Base-by-base conservation (phyloP, 2,329 filamentous ascomycete genomes). In the Cadophora sp. region DNA sequence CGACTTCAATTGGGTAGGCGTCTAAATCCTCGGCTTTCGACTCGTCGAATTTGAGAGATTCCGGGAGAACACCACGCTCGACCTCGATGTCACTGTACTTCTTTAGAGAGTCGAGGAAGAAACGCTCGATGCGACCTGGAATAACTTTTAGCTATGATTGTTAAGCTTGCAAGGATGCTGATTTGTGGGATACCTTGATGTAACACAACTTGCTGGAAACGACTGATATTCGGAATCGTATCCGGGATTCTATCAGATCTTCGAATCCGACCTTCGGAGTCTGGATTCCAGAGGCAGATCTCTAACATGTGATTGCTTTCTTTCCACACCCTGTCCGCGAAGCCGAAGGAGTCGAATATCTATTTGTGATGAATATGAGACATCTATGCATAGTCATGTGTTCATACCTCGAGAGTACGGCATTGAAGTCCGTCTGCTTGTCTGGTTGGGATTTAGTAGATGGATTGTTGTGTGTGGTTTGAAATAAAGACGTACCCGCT, bases 281-380 rank as follows among this genome's bases (percentile, higher is more conserved):
- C 86, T 0, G 90, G 90, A 68, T 91, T 91, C 87, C 85, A 87
- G 65, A 87, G 63, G 55, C 81, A 77, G 66, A 90, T 87, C 80
- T 91, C 90, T n/a, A 91, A 81, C 81, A 92, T 86, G 74, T 89
- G 88, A 75, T 91, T 91, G 14, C 86, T 84, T 73, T 92, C 90
- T 59, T 88, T 88, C 85, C 87, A 88, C 1, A 84, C 85, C 4
- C 85, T 80, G 70, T 92, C 85, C 2, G 82, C 88, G 67, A 93
- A 86, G 0, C 87, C 90, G 72, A 93, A 91, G 61, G 86, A 88
- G 73, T 93, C 89, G 65, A 93, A 87, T n/a, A 93, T 91, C 77
- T 93, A 89, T 19, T 16, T 1, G 4, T 7, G 5, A 5, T 81
- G 37, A 88, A 80, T 37, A 89, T 78, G 24, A 82, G 79, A 48